phyloP scores from a whole-genome alignment of 108 stramenopile species.

The Pseudonitzschia multiseries region DNA sequence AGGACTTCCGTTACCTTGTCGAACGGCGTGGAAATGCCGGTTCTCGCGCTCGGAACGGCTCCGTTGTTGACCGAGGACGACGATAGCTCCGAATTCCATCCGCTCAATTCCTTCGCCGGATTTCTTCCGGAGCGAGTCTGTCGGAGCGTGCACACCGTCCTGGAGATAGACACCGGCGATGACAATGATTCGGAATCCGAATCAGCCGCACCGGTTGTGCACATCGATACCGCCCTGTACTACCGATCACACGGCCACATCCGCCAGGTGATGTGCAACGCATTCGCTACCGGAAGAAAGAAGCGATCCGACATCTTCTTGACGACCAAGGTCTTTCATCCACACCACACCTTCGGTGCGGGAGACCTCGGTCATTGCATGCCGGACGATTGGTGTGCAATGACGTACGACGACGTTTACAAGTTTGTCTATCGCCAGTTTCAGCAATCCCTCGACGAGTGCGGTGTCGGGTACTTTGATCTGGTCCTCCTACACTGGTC shows the following conservation, averaged over 20 bases:
- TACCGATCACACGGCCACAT: slow-evolving; percentile 32
- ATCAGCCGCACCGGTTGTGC: neutral
- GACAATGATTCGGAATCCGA: neutral
- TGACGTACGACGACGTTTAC: slow-evolving; percentile 32
- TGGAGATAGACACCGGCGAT: slow-evolving; percentile 21
- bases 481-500: slow-evolving; percentile 42
- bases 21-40: slow-evolving; percentile 45
- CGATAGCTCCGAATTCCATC: slow-evolving; percentile 11
- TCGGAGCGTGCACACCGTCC: slow-evolving; percentile 27
- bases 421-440: slow-evolving; percentile 14
- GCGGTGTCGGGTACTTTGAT: slow-evolving; percentile 42
- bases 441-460: slow-evolving; percentile 27
- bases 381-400: neutral
- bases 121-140: slow-evolving; percentile 30
- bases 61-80: slow-evolving; percentile 19
- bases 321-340: slow-evolving; percentile 38
- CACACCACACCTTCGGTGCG: slow-evolving; percentile 19
- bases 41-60: slow-evolving; percentile 34
- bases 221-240: slow-evolving; percentile 38
- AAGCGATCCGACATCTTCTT: slow-evolving; percentile 36
- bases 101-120: slow-evolving; percentile 24
- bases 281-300: slow-evolving; percentile 19
- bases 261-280: slow-evolving; percentile 28
- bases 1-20: neutral
- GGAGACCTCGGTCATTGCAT: slow-evolving; percentile 11